Base-by-base conservation (phyloP, 371 early-diverging fungal genomes). In the Lichtheimia corymbifera region DNA sequence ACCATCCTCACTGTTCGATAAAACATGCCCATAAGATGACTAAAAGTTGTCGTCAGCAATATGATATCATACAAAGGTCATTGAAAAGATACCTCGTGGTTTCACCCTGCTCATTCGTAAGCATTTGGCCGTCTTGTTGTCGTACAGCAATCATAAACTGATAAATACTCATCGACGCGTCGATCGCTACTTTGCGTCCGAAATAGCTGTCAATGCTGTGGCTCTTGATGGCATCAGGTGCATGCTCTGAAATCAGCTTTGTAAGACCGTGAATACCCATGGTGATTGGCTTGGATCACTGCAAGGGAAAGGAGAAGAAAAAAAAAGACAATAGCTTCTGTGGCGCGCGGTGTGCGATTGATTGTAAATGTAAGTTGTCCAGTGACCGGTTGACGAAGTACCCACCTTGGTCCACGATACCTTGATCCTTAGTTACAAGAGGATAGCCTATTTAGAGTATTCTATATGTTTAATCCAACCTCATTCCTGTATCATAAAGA, bases 131-230 rank as follows among this genome's bases (percentile, higher is more conserved):
- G 62, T 98, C 98, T 28, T 84, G 79, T 62, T 86, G 87, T 51
- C 99, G 84, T 35, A 99, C 98, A 5, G 99, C 99, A 64, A 99
- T 94, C 77, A 99, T 89, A 79, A 99, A 99, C 85, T 99, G 99
- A 76, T 99, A 99, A 52, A 99, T 92, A 60, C 91, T 91, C 93
- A 97, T 98, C 50, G 96, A 97, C 12, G 97, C 99, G 74, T 99
- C 99, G 62, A 98, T 95, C 22, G 99, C 99, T 9, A 99, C 92
- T 72, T 96, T 99, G 61, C 98, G 91, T 0, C 98, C 96, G 74
- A 96, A 92, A 63, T 92, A 98, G 69, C 90, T 92, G 62, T 86
- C 88, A 69, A 99, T 91, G 59, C 94, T 91, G 55, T 91, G 86
- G 35, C 86, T 86, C 63, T 85, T 91, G 58, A 95, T 88, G 5